Evolutionary conservation across 768 basidiomycete species (phyloP).

Genomic region (Melanogaster broomeanus): DNA sequence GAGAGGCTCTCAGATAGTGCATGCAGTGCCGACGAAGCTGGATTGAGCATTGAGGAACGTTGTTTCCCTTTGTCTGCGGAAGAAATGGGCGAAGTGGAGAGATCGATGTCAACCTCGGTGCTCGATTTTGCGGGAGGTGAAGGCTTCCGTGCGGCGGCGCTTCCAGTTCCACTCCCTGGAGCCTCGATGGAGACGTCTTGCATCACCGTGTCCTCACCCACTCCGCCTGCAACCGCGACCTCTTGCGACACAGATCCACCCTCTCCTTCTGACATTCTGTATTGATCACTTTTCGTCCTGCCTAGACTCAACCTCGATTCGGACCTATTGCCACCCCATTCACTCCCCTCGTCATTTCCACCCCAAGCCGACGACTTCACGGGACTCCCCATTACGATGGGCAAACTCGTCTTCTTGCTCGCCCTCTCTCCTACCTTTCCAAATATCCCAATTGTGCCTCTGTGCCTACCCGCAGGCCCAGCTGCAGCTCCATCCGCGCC

Average conservation of each 20-base stretch:
- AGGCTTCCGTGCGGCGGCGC: constrained; percentile 14
- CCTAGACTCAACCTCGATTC: background rate
- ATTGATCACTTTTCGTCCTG: background rate
- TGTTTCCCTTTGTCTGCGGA: constrained; percentile 25
- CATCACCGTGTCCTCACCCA: constrained; percentile 4
- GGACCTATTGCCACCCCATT: background rate
- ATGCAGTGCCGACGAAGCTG: constrained; percentile 47
- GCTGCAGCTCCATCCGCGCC: constrained; percentile 2
- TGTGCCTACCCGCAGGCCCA: constrained; percentile 5
- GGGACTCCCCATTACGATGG: constrained; percentile 47
- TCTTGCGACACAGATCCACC: constrained; percentile 10
- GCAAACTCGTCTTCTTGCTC: constrained; percentile 46
- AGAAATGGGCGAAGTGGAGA: constrained; percentile 12
- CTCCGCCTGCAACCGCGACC: background rate
- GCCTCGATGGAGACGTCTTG: constrained; percentile 7
- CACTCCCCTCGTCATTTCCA: background rate
- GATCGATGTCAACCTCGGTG: constrained; percentile 11
- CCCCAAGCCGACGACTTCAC: constrained; percentile 37
- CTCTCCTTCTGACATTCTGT: background rate
- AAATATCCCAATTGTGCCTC: constrained; percentile 21
- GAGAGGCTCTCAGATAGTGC: constrained; percentile 64
- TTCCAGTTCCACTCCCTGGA: constrained; percentile 2
- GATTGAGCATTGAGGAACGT: constrained; percentile 25
- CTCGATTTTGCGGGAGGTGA: constrained; percentile 4
- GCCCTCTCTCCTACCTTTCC: constrained; percentile 28